Conservation (phyloP, 163 green algal species). For the Chlorella variabilis region DNA sequence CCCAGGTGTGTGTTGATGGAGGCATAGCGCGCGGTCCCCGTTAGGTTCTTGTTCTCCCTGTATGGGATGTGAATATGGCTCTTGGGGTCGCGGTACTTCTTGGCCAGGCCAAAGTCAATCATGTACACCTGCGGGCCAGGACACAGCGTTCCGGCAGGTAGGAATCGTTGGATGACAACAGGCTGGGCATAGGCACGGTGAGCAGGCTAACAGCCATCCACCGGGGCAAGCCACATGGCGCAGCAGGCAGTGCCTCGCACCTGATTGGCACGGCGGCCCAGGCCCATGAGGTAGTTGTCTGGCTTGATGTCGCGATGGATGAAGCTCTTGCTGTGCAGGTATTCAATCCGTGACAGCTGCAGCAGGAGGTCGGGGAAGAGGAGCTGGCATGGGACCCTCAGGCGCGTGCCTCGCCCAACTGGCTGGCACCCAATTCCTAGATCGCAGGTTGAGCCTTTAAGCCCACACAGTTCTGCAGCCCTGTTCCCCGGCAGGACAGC, state of each 20-base stretch:
- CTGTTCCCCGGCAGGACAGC: too few species aligned
- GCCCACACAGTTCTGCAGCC: too few species aligned
- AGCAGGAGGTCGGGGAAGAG: too few species aligned
- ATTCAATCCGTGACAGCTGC: constrained; percentile 97
- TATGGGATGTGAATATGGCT: constrained; percentile 99
- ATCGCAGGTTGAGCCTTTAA: too few species aligned
- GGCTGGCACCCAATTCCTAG: too few species aligned
- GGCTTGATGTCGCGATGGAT: constrained; percentile 99
- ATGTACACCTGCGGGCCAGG: constrained; percentile 91
- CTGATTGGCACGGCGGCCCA: constrained; percentile 97
- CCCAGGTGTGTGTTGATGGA: constrained; percentile 99
- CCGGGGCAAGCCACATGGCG: too few species aligned
- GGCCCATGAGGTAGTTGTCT: constrained; percentile 99
- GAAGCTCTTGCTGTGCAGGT: constrained; percentile 98
- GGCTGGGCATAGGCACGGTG: too few species aligned
- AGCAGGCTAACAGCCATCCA: too few species aligned
- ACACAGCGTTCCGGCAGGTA: neutral
- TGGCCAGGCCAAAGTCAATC: constrained; percentile 99
- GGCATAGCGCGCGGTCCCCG: constrained; percentile 97
- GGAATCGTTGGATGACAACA: too few species aligned
- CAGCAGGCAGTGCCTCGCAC: too few species aligned
- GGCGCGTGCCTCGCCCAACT: too few species aligned
- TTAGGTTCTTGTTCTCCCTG: constrained; percentile 99
- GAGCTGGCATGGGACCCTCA: too few species aligned
- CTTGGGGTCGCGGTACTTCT: constrained; percentile 99